Evolutionary conservation across 108 stramenopile genomes (phyloP).

Genomic region (Conticribra weissflogii): DNA sequence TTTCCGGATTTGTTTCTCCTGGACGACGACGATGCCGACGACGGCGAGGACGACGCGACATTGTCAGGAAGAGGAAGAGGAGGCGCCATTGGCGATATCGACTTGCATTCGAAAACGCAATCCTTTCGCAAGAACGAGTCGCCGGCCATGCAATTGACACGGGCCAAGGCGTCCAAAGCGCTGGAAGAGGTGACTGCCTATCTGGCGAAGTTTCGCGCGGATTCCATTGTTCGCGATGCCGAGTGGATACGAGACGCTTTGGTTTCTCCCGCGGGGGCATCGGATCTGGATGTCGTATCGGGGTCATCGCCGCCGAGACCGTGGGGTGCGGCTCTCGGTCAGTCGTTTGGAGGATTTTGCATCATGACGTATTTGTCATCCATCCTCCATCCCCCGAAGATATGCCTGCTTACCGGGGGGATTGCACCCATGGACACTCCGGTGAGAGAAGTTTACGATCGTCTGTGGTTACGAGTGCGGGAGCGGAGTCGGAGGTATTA

Average conservation of each 20-base stretch:
- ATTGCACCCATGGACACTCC: conserved; percentile 87
- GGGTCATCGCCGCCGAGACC: conserved; percentile 40
- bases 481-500: conserved; percentile 85
- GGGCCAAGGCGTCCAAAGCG: conserved; percentile 49
- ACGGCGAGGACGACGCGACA: too few species aligned
- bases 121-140: too few species aligned
- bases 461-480: conserved; percentile 77
- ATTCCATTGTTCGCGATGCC: conserved; percentile 89
- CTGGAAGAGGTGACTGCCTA: conserved; percentile 67
- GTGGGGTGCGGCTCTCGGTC: conserved; percentile 87
- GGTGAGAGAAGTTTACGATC: conserved; percentile 48
- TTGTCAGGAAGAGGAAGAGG: too few species aligned
- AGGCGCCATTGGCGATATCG: too few species aligned
- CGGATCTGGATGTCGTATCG: conserved; percentile 14
- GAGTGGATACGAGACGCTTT: conserved; percentile 83
- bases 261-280: conserved; percentile 26
- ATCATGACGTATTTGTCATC: conserved; percentile 87
- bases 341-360: conserved; percentile 95
- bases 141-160: conserved; percentile 22
- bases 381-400: conserved; percentile 63
- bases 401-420: conserved; percentile 89
- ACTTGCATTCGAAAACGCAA: too few species aligned
- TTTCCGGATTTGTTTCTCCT: conserved; percentile 85
- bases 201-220: conserved; percentile 86
- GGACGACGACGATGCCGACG: conserved; percentile 47